Percentiles rank a stretch among this genome's conserved stretches.
These are phyloP conservation scores for Gossypioides kirkii DNA, from an alignment of 345 rosid genomes.

Conservation along the genomic window DNA sequence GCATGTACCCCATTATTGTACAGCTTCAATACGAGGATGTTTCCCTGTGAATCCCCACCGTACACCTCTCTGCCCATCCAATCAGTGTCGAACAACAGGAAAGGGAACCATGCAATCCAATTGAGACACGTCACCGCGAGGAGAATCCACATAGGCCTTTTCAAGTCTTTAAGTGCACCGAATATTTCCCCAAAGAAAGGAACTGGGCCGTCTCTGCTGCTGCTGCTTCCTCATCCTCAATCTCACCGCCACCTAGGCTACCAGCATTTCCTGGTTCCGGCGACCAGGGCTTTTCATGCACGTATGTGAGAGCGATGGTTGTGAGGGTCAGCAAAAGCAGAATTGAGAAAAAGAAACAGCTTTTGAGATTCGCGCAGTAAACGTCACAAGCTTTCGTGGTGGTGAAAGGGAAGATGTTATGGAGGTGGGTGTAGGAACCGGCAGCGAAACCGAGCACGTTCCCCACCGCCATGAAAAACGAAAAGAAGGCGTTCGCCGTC, in stretches of 20 bases:
- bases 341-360: constrained; percentile 68
- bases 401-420: constrained; percentile 61
- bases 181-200: constrained; percentile 40
- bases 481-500: constrained; percentile 52
- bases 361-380: constrained; percentile 86
- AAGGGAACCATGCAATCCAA: constrained; percentile 77
- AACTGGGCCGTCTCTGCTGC: background rate
- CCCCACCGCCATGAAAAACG: constrained; percentile 94
- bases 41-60: constrained; percentile 59
- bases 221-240: background rate
- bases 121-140: constrained; percentile 52
- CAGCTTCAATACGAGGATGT: constrained; percentile 12
- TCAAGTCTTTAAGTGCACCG: constrained; percentile 32
- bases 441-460: constrained; percentile 78
- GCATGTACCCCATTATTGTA: constrained; percentile 69
- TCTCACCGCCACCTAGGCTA: background rate
- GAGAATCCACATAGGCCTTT: constrained; percentile 47
- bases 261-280: constrained; percentile 7
- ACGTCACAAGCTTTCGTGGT: constrained; percentile 58
- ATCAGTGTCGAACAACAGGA: constrained; percentile 68
- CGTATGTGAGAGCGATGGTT: constrained; percentile 38
- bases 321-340: constrained; percentile 42
- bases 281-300: constrained; percentile 37
- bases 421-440: constrained; percentile 53
- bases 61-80: constrained; percentile 93